Percentiles rank a stretch among this genome's conserved stretches.
Conservation (phyloP, 2,329 filamentous ascomycete genomes). For the Nectriaceae sp. region DNA sequence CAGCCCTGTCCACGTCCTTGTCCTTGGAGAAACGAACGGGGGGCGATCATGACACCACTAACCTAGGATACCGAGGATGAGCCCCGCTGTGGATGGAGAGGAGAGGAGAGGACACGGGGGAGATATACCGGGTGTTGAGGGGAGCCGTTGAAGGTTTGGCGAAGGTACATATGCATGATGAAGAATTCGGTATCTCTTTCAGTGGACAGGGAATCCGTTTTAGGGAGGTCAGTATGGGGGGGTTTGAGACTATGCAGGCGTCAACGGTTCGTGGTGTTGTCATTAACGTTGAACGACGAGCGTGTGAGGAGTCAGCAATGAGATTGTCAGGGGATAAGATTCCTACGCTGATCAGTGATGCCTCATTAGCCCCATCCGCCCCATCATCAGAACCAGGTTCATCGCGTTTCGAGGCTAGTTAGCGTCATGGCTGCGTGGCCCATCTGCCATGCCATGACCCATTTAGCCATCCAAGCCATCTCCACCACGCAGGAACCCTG, state of each 20-base stretch:
- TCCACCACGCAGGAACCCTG: not conserved
- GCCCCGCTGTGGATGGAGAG: not conserved
- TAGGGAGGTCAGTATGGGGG: not conserved
- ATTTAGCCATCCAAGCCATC: not conserved
- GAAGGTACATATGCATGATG: not conserved
- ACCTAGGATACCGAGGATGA: not conserved
- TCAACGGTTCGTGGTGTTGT: too few relatives aligned
- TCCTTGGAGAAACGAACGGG: not conserved
- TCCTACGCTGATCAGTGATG: not conserved
- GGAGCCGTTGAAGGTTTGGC: not conserved
- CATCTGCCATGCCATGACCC: not conserved
- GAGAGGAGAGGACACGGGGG: not conserved
- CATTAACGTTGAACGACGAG: too few relatives aligned
- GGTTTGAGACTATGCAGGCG: not conserved
- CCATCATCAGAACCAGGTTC: not conserved
- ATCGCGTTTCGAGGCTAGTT: not conserved
- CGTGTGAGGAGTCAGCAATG: too few relatives aligned
- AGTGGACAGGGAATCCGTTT: not conserved
- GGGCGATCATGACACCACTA: too few relatives aligned
- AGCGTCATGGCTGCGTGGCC: not conserved
- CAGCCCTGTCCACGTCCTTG: not conserved
- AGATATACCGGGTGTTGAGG: not conserved
- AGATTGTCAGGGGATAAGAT: not conserved
- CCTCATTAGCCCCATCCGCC: not conserved
- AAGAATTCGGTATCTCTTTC: not conserved